Conservation (phyloP, 1,139 yeast species). For the Kodamaea anthophila region DNA sequence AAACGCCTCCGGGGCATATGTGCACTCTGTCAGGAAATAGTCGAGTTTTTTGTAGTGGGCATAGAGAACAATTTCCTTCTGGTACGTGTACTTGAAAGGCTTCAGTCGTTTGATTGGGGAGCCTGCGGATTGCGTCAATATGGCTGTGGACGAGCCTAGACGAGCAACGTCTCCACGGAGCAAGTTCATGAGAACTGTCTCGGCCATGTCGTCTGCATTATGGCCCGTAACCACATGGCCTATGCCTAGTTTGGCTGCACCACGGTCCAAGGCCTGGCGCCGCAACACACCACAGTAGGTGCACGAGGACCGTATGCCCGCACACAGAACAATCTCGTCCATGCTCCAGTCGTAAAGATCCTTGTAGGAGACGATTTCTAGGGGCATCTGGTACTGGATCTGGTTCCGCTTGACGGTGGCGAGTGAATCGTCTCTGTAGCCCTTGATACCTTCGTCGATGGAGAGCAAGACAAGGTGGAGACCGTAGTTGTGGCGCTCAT, state of each 20-base stretch:
- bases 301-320: conserved; percentile 91
- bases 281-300: conserved; percentile 97
- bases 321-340: conserved; percentile 96
- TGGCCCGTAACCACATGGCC: conserved; percentile 96
- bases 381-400: conserved; percentile 78
- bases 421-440: conserved; percentile 93
- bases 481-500: conserved; percentile 85
- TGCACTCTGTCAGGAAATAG: conserved; percentile 95
- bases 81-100: conserved; percentile 93
- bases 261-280: conserved; percentile 93
- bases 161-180: conserved; percentile 95
- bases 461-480: conserved; percentile 74
- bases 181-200: conserved; percentile 91
- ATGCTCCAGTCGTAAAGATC: conserved; percentile 94
- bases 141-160: conserved; percentile 82
- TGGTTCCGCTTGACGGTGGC: conserved; percentile 96
- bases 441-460: conserved; percentile 95
- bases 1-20: conserved; percentile 97
- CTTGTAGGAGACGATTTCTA: conserved; percentile 83
- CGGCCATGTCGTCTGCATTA: conserved; percentile 99
- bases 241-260: conserved; percentile 84
- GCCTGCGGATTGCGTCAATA: conserved; percentile 73
- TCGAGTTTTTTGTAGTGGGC: conserved; percentile 95
- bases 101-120: conserved; percentile 86
- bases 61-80: conserved; percentile 93